A percentile compares a stretch with the other conserved stretches of the same genome.
Conservation (phyloP, 192 early-diverging fungal species). For the Gigaspora rosea region DNA sequence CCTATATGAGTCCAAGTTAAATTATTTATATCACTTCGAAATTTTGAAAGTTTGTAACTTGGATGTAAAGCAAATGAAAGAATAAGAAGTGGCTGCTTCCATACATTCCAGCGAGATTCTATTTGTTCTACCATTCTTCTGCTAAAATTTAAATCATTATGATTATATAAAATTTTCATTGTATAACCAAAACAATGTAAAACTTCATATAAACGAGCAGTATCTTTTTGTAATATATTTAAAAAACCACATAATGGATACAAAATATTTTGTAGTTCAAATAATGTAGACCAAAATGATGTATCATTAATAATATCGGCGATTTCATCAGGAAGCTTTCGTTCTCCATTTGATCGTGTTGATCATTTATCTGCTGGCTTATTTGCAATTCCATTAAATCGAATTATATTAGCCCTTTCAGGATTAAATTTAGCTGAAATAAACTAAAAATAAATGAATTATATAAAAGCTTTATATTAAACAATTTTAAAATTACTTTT, state of each 20-base stretch:
- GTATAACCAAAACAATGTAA: constrained; percentile 8
- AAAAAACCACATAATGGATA: too few relatives aligned
- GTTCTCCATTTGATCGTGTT: background rate
- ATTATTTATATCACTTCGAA: background rate
- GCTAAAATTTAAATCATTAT: background rate
- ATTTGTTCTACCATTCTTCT: background rate
- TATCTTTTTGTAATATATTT: constrained; percentile 9
- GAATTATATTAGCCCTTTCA: background rate
- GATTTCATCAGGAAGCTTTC: constrained; percentile 12
- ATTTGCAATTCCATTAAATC: background rate
- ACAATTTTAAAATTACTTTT: too few relatives aligned
- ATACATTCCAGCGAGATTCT: background rate
- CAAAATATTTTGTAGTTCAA: background rate
- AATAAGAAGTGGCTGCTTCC: background rate
- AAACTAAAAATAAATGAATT: background rate
- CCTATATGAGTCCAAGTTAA: background rate
- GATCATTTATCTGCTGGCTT: background rate
- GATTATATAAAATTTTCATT: background rate
- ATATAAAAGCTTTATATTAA: too few relatives aligned
- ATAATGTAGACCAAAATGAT: background rate
- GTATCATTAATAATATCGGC: background rate
- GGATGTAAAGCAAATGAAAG: background rate
- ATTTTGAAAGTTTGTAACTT: background rate
- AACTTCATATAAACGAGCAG: background rate
- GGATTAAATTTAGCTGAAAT: constrained; percentile 1